Conservation (phyloP, 2,329 filamentous ascomycete species). For the Colletotrichum filicis region DNA sequence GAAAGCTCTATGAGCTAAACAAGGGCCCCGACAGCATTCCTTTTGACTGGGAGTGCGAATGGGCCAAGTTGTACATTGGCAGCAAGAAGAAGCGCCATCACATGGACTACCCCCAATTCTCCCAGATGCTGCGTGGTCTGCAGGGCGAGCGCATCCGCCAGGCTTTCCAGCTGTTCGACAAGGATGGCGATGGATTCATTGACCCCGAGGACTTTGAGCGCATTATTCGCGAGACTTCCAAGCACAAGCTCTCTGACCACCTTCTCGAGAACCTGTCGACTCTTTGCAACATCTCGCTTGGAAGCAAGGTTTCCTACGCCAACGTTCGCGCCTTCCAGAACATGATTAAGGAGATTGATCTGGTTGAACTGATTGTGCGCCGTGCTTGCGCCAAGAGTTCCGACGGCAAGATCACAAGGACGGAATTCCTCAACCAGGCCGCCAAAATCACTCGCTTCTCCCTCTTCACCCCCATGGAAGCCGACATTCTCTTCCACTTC, state of each 20-base stretch:
- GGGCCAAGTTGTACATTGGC: slow-evolving; percentile 94
- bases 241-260: slow-evolving; percentile 97
- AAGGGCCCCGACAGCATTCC: slow-evolving; percentile 87
- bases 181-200: slow-evolving; percentile 93
- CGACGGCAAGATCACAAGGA: slow-evolving; percentile 93
- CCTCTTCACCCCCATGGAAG: slow-evolving; percentile 97
- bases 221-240: slow-evolving; percentile 92
- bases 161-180: slow-evolving; percentile 92
- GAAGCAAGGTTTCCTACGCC: slow-evolving; percentile 96
- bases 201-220: slow-evolving; percentile 95
- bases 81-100: slow-evolving; percentile 87
- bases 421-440: slow-evolving; percentile 95
- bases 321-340: slow-evolving; percentile 99
- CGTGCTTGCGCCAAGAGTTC: slow-evolving; percentile 84
- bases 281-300: slow-evolving; percentile 91
- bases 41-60: slow-evolving; percentile 97
- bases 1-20: slow-evolving; percentile 86
- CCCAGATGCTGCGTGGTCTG: slow-evolving; percentile 95
- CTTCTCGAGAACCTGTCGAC: slow-evolving; percentile 90
- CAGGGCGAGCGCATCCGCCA: slow-evolving; percentile 97
- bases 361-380: slow-evolving; percentile 92
- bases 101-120: slow-evolving; percentile 96
- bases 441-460: slow-evolving; percentile 92
- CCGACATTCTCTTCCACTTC: slow-evolving; percentile 98
- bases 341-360: slow-evolving; percentile 96